Base-by-base conservation (phyloP, 2,329 filamentous ascomycete genomes). In the Fusarium palustre region DNA sequence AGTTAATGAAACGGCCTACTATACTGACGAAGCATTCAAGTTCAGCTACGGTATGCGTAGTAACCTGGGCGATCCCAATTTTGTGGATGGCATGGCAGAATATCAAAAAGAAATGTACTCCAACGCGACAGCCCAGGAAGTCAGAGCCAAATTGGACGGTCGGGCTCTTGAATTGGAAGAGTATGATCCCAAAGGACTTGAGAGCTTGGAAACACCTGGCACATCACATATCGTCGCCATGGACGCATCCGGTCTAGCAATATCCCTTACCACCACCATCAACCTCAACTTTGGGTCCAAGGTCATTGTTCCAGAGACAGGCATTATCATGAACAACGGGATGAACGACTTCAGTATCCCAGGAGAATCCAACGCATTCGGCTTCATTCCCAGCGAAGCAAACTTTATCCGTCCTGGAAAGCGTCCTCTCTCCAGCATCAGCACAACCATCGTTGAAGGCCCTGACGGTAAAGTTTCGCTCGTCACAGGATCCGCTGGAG, bases 401-500 rank as follows among this genome's bases (percentile, higher is more conserved):
- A 97, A 97, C 82, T 97, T 87, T 74, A 86, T 96, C 74, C 85
- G 86, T 0, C 91, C 93, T 0, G 89, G 90, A 16, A 97, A 97
- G 80, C 86, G 93, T 0, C 92, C 93, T 0, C 82, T 97, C 7
- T 93, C 90, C 0, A 93, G 90, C 50, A 94, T 95, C 66, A 87
- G 90, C 0, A 92, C 92, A 0, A 85, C 89, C 31, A 97, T 97
- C 42, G 91, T 91, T 57, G 92, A 94, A 73, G 84, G 88, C 30
- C 80, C 87, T 1, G 89, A 94, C 59, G 87, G 90, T 0, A 85
- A 83, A 3, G 83, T 97, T 0, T 92, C 91, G 75, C 87, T 94
- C 63, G 84, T 90, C 20, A 88, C 92, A 0, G 93, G 93, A 5
- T 88, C 92, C 0, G 93, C 94, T 0, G 94, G 94, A 2, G 94